phyloP scores from a whole-genome alignment of 1,284 basidiomycete species.

The Phellinidium pouzarii region DNA sequence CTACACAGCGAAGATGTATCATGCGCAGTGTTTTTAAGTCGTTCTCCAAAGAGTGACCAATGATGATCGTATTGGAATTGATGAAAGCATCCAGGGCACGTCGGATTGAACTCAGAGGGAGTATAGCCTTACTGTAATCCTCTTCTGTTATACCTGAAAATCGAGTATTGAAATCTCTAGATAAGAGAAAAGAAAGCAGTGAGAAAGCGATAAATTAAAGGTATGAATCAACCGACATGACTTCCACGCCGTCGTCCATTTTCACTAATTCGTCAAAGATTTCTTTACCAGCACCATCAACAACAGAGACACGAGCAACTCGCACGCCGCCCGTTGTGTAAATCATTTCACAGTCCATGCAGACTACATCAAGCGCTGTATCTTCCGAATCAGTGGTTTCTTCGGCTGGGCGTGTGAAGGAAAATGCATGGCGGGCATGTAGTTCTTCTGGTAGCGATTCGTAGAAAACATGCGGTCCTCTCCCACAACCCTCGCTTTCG shows the following conservation, averaged over 20 bases:
- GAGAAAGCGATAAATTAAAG: background rate
- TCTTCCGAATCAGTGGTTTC: constrained; percentile 25
- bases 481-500: constrained; percentile 57
- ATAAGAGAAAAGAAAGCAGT: constrained; percentile 16
- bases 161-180: constrained; percentile 82
- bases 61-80: constrained; percentile 71
- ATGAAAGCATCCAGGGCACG: constrained; percentile 63
- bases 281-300: constrained; percentile 65
- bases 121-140: constrained; percentile 49
- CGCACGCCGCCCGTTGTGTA: constrained; percentile 86
- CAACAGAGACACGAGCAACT: constrained; percentile 80
- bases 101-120: constrained; percentile 63
- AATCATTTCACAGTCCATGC: constrained; percentile 90
- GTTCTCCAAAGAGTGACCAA: constrained; percentile 85
- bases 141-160: constrained; percentile 80
- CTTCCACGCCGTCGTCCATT: constrained; percentile 69
- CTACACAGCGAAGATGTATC: constrained; percentile 74
- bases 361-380: constrained; percentile 63
- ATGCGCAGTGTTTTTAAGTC: constrained; percentile 84
- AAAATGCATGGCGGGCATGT: constrained; percentile 72
- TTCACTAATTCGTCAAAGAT: constrained; percentile 80
- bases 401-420: constrained; percentile 35
- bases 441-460: constrained; percentile 64
- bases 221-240: constrained; percentile 53
- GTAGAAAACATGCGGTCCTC: constrained; percentile 72